A percentile compares a stretch with the other conserved stretches of the same genome.
Evolutionary conservation across 1,284 basidiomycete species (phyloP).

Genomic region (Rhodotorula glutinis): DNA sequence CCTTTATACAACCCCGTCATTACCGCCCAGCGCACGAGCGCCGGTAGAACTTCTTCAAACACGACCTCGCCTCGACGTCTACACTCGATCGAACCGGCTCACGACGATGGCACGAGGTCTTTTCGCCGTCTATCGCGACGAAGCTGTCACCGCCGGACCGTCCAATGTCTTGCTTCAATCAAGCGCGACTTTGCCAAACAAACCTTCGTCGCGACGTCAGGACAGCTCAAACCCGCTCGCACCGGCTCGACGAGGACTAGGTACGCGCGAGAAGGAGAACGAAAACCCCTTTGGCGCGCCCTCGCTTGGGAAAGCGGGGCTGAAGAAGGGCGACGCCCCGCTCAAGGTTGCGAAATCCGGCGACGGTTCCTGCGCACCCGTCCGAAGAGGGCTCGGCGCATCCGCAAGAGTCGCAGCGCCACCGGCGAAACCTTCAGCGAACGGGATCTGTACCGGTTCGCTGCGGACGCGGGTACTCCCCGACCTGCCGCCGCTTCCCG

Average conservation of each 20-base stretch:
- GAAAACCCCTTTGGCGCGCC: constrained; percentile 12
- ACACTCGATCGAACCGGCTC: background rate
- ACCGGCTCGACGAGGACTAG: background rate
- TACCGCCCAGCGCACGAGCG: background rate
- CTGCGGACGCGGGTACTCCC: constrained; percentile 27
- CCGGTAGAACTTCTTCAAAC: constrained; percentile 8
- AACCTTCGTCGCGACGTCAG: constrained; percentile 6
- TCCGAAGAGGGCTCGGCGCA: background rate
- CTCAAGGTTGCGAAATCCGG: constrained; percentile 1
- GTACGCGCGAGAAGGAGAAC: constrained; percentile 30
- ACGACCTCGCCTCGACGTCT: background rate
- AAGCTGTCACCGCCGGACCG: background rate
- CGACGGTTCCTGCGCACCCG: background rate
- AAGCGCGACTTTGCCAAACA: background rate
- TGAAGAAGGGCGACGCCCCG: background rate
- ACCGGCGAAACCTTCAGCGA: background rate
- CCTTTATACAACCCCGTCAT: background rate
- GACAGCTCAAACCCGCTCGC: background rate
- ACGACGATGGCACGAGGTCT: constrained; percentile 18
- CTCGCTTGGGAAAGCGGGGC: too few species aligned
- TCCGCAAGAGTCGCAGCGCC: background rate
- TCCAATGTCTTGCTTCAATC: background rate
- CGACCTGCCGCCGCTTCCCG: constrained; percentile 12
- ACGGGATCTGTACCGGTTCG: constrained; percentile 31
- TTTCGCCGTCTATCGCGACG: constrained; percentile 33